phyloP scores from a whole-genome alignment of 2,329 filamentous ascomycete genomes.

The Cladorrhinum sp. region DNA sequence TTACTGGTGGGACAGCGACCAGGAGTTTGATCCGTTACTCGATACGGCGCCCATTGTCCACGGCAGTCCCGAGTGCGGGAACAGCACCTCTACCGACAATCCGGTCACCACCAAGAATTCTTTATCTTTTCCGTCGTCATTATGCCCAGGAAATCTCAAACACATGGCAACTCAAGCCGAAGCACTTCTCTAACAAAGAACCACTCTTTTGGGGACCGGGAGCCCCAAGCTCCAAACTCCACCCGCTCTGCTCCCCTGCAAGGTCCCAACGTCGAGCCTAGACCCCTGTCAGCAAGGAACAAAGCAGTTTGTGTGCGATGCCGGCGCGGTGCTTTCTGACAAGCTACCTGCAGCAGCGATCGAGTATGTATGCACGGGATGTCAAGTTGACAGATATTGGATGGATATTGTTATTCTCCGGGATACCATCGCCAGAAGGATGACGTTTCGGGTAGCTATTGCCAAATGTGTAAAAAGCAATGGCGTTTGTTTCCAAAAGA shows the following conservation, averaged over 20 bases:
- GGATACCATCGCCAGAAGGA: neutral
- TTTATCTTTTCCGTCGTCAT: neutral
- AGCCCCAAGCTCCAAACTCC: conserved; percentile 11
- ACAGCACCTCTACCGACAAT: neutral
- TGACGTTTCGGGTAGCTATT: neutral
- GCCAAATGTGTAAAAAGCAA: neutral
- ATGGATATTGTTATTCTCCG: neutral
- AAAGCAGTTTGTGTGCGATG: neutral
- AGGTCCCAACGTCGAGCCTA: neutral
- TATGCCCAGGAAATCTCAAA: neutral
- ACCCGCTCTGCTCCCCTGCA: conserved; percentile 7
- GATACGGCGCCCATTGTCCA: neutral
- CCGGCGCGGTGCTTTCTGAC: neutral
- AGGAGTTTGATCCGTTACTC: too few relatives aligned
- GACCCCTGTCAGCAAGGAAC: conserved; percentile 1
- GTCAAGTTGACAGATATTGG: too few relatives aligned
- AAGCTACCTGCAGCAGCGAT: neutral
- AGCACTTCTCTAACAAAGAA: conserved; percentile 37
- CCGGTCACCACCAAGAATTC: neutral
- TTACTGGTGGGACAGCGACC: neutral
- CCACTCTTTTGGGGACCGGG: conserved; percentile 29
- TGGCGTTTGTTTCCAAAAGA: neutral
- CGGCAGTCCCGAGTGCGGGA: neutral
- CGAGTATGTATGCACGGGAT: neutral
- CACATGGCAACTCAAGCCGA: conserved; percentile 37